A percentile compares a stretch with the other conserved stretches of the same genome.
Conservation (phyloP, 768 basidiomycete genomes). For the Tulasnella sp. region DNA sequence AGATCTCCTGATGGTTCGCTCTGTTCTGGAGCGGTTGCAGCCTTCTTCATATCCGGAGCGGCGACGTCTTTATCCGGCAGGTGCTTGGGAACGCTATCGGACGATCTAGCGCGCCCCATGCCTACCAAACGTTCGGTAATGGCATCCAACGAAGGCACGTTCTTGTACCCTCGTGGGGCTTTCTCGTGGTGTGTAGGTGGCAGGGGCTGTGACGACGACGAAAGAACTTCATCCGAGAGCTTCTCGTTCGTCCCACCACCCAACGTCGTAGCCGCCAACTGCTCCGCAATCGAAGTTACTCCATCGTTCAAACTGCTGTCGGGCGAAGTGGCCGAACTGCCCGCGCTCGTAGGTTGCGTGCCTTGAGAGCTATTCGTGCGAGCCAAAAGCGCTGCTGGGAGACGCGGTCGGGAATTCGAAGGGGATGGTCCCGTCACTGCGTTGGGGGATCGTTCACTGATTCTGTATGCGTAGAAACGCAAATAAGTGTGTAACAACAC, state of each 20-base stretch:
- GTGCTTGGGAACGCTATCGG: conserved; percentile 22
- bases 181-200: conserved; percentile 28
- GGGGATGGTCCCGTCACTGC: no score
- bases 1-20: neutral
- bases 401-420: conserved; percentile 47
- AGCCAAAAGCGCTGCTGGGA: conserved; percentile 52
- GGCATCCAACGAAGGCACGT: conserved; percentile 72
- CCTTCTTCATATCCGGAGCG: conserved; percentile 21
- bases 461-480: no score
- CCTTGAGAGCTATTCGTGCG: no score
- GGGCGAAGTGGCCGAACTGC: no score
- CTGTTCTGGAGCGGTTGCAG: conserved; percentile 36
- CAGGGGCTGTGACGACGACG: neutral
- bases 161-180: conserved; percentile 62
- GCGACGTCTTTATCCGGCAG: neutral
- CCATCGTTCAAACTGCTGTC: no score
- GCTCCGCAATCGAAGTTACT: no score
- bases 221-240: neutral
- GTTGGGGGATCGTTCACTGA: no score
- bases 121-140: conserved; percentile 69
- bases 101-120: conserved; percentile 54
- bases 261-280: conserved; percentile 20
- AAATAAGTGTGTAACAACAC: no score
- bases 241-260: conserved; percentile 20
- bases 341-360: no score